A percentile compares a stretch with the other conserved stretches of the same genome.
Evolutionary conservation across 805 yeast species (phyloP).

Genomic region (Teunomyces pallodes): DNA sequence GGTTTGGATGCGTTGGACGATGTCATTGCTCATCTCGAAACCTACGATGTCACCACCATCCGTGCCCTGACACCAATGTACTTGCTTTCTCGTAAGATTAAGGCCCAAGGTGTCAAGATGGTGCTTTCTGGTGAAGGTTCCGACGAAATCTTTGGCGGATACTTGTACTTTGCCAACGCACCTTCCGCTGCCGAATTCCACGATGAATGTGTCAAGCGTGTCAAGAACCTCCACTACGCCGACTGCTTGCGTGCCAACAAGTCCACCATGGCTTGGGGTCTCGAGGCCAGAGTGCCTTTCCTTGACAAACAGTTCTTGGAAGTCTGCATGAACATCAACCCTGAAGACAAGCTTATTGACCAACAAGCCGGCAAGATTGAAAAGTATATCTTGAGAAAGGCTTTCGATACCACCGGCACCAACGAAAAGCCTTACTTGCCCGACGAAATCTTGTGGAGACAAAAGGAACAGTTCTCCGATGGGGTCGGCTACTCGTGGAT

Average conservation of each 20-base stretch:
- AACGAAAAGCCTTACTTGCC: slow-evolving; percentile 83
- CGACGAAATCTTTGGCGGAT: slow-evolving; percentile 98
- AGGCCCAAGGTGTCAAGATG: slow-evolving; percentile 99
- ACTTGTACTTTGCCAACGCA: slow-evolving; percentile 94
- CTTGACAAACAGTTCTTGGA: slow-evolving; percentile 91
- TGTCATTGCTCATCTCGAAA: slow-evolving; percentile 93
- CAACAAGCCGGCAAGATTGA: slow-evolving; percentile 77
- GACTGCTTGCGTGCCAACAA: slow-evolving; percentile 99
- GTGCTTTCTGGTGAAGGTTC: slow-evolving; percentile 98
- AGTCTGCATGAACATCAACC: slow-evolving; percentile 91
- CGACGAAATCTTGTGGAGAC: slow-evolving; percentile 97
- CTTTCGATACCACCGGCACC: slow-evolving; percentile 90
- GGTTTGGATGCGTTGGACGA: slow-evolving; percentile 95
- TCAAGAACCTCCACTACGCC: slow-evolving; percentile 93
- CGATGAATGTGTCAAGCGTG: slow-evolving; percentile 91
- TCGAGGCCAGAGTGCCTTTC: slow-evolving; percentile 99
- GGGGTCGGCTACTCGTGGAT: slow-evolving; percentile 99
- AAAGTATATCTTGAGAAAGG: slow-evolving; percentile 95
- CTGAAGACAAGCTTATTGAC: slow-evolving; percentile 83
- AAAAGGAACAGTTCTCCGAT: slow-evolving; percentile 98
- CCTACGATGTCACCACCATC: slow-evolving; percentile 97
- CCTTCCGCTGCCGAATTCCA: slow-evolving; percentile 94
- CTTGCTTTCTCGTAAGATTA: slow-evolving; percentile 90
- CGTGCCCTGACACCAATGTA: slow-evolving; percentile 99
- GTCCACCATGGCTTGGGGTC: slow-evolving; percentile 99